Evolutionary conservation across 2,329 filamentous ascomycete species (phyloP), one percentile per base, ranked within the genome.

Genomic region (Botrytis galanthina): DNA sequence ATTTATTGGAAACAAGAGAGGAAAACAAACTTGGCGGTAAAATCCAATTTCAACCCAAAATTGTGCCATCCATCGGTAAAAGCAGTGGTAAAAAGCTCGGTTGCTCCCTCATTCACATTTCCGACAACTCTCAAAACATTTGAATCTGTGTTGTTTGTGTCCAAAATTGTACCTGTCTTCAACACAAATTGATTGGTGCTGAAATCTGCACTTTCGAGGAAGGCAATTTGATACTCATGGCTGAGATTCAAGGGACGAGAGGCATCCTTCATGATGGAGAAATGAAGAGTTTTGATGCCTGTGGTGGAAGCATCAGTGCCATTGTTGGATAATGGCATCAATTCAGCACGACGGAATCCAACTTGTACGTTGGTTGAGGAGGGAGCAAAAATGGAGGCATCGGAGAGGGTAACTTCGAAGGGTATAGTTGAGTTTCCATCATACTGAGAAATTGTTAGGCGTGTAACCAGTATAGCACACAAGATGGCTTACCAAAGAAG

Each of bases 251-350:
- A 81, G 6, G 68, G 85, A 18, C 86, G 83, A 59, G 82, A 78
- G 4, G 80, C 74, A 76, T 90, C 88, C 78, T 87, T 86, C 80
- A 84, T 84, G 46, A 91, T 78, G 76, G 86, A 88, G 81, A 88
- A 90, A 81, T 91, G 89, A 69, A 91, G 84, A 1, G 88, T 90
- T 82, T 89, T 90, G 73, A 89, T 81, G 42, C 88, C 88, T 39
- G 80, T 79, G 54, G 85, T 87, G 35, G 85, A 87, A n/a, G 82
- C 76, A 70, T 89, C 88, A 61, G 85, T 84, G 71, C 87, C 83
- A 29, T 81, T 82, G 82, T 87, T 85, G 29, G 44, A 35, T 16
- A 29, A 14, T 18, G 86, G 83, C 72, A 88, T 84, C 70, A 90
- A 83, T 74, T 89, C 88, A 1, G 87, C 87, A 75, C 89, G 87